Conservation (phyloP, 2,329 filamentous ascomycete species). For the Dactylellina leptospora region DNA sequence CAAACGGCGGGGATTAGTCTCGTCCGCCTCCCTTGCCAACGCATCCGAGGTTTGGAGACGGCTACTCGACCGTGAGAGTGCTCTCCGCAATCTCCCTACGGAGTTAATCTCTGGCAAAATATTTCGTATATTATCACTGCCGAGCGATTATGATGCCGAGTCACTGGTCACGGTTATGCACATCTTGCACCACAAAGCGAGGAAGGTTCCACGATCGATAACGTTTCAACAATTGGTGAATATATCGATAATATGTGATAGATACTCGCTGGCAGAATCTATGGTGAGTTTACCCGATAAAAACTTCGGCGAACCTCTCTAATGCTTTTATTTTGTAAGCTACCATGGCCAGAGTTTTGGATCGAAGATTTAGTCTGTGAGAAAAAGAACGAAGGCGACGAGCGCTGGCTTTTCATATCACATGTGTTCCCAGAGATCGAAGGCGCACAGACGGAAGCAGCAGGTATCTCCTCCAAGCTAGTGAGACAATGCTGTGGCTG, state of each 20-base stretch:
- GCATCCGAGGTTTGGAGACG: constrained; percentile 5
- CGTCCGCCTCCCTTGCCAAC: constrained; percentile 15
- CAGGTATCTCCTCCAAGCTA: constrained; percentile 12
- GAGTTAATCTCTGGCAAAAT: constrained; percentile 4
- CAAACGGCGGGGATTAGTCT: constrained; percentile 24
- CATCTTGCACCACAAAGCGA: constrained; percentile 21
- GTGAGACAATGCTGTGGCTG: constrained; percentile 19
- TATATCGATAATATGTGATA: constrained; percentile 19
- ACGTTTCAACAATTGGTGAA: constrained; percentile 15
- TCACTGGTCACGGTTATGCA: constrained; percentile 8
- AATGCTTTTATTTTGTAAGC: neutral
- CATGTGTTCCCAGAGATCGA: constrained; percentile 15
- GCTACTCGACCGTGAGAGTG: neutral
- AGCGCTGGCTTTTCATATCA: constrained; percentile 22
- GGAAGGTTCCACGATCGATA: constrained; percentile 23
- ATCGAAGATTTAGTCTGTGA: constrained; percentile 12
- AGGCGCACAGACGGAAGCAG: constrained; percentile 10
- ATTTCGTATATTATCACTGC: constrained; percentile 7
- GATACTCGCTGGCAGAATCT: constrained; percentile 4
- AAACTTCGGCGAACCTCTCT: no score
- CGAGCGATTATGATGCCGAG: constrained; percentile 1
- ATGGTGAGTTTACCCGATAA: no score
- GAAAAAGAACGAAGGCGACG: constrained; percentile 10
- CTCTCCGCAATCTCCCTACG: constrained; percentile 4
- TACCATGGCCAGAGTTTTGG: constrained; percentile 32